Conservation (phyloP, 176 grass and related monocot species). For the Aegilops umbellulata region DNA sequence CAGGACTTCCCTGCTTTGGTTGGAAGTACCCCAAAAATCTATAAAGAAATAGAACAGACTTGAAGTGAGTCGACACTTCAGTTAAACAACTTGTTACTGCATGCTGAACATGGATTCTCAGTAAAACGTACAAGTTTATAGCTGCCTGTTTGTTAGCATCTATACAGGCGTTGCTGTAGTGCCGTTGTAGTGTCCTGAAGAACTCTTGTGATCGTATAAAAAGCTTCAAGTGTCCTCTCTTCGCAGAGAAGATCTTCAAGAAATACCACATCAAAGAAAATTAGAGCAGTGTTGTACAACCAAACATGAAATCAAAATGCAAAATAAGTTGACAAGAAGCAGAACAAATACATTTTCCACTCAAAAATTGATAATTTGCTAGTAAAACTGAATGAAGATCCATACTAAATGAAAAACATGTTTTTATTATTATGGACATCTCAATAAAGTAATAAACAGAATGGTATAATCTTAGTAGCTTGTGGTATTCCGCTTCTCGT, state of each 20-base stretch:
- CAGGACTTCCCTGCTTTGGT: slow-evolving; percentile 62
- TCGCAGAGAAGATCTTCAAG: slow-evolving; percentile 92
- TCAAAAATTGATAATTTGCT: slow-evolving; percentile 7
- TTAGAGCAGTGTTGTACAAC: slow-evolving; percentile 16
- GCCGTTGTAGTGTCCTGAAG: slow-evolving; percentile 84
- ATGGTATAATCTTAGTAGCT: neutral
- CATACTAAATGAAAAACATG: neutral
- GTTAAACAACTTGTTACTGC: slow-evolving; percentile 1
- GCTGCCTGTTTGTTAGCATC: slow-evolving; percentile 92
- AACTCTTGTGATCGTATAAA: slow-evolving; percentile 82
- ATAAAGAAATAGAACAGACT: slow-evolving; percentile 23
- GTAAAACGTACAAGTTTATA: slow-evolving; percentile 88
- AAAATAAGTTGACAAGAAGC: neutral
- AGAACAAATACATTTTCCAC: neutral
- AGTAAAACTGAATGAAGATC: slow-evolving; percentile 9
- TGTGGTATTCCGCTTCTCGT: neutral
- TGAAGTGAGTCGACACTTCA: neutral
- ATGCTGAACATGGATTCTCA: neutral
- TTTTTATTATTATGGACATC: neutral
- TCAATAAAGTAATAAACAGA: neutral
- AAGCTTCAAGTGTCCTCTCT: slow-evolving; percentile 79
- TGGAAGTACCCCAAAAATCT: slow-evolving; percentile 94
- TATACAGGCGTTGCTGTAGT: slow-evolving; percentile 91
- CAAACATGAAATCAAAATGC: slow-evolving; percentile 26
- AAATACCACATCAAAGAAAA: slow-evolving; percentile 32